These are phyloP conservation scores for Populus hybrid DNA, from an alignment of 441 rosid species.

Conservation along the genomic window DNA sequence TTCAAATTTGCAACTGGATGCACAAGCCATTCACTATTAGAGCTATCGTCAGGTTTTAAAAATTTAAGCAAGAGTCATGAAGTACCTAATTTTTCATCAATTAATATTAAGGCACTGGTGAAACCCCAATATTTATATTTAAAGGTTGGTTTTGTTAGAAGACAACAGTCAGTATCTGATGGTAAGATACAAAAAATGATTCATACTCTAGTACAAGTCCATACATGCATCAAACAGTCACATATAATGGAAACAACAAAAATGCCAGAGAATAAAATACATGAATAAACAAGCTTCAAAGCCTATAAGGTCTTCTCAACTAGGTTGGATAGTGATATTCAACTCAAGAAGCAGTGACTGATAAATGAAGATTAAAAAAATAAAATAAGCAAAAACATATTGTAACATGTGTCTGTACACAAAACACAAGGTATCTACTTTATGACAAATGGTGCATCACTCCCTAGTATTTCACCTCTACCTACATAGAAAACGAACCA, in stretches of 20 bases:
- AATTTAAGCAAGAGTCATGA: slow-evolving; percentile 1
- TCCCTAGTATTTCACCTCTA: neutral
- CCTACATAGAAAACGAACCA: neutral
- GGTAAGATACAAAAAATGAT: neutral
- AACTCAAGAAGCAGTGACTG: neutral
- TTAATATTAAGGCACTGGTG: neutral
- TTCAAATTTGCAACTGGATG: slow-evolving; percentile 8
- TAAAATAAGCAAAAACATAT: neutral
- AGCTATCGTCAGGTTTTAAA: neutral
- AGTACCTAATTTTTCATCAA: neutral
- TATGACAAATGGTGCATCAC: neutral
- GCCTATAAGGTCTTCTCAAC: neutral
- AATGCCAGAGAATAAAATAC: neutral
- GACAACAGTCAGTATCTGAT: neutral
- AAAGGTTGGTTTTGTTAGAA: neutral
- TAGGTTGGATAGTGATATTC: neutral
- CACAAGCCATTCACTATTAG: neutral
- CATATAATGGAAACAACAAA: neutral
- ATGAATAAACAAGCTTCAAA: neutral
- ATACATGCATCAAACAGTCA: neutral
- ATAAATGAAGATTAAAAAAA: too few relatives aligned
- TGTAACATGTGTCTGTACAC: neutral
- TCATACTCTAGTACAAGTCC: neutral
- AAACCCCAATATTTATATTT: neutral
- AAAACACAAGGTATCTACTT: neutral